Evolutionary conservation across 495 filamentous ascomycete genomes (phyloP), one percentile per base, ranked within the genome.

Genomic region (Tuber borchii): DNA sequence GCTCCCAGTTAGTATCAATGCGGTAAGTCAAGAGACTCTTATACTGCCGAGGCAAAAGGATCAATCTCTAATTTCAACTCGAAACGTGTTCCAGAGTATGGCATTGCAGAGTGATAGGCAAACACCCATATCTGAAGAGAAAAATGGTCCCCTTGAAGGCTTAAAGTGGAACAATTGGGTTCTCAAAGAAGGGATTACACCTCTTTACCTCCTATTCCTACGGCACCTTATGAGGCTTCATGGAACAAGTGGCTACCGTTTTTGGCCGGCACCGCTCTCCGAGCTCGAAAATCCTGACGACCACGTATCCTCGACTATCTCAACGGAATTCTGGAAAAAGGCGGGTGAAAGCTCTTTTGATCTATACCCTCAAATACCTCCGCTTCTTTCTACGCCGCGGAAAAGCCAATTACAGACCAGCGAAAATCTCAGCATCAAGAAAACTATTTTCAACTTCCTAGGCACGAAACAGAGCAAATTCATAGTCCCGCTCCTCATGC

Each of bases 101-200:
- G 39, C 39, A 40, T 40, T 40, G 39, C 39, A 40, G 39, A 40
- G 39, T 40, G 39, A 40, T 70, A 79, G 85, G 37, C 80, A 78
- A 71, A 82, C 80, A 2, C 77, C 84, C 0, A 74, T 77, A 10
- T 76, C 83, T 14, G 83, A 82, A 34, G 80, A 84, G 22, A 31
- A 76, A 73, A 69, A 79, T 26, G 40, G 68, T 12, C 26, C 74
- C 17, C 40, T 73, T 17, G 70, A 73, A n/a, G 77, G 76, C 69
- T 78, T 82, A 10, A 72, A 56, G n/a, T 86, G 85, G 85, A 86
- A 86, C 42, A 56, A 46, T n/a, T 85, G 85, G 83, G 82, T 86
- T 31, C 78, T 86, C 8, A 71, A 76, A 45, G 48, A 75, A 14
- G 74, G 73, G 20, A 70, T 86, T 17, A 82, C 84, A 31, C 70